Percentiles rank a stretch among this genome's conserved stretches.
phyloP scores from a whole-genome alignment of 2,329 filamentous ascomycete species.

The Cladosporium austrohemisphaericum region DNA sequence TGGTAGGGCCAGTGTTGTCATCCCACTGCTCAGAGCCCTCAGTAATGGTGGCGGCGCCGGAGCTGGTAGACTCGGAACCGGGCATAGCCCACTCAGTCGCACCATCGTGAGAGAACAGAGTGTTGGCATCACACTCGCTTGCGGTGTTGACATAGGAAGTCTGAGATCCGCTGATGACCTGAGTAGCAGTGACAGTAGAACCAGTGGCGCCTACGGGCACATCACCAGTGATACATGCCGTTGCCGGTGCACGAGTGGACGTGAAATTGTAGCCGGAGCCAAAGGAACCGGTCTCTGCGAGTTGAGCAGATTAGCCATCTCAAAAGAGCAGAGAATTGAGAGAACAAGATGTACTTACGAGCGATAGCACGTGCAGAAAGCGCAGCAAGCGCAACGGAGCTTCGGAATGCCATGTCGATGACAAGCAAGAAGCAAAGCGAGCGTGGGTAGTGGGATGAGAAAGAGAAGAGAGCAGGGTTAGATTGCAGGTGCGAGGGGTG shows the following conservation, averaged over 20 bases:
- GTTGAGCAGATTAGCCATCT: no score
- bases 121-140: constrained; percentile 9
- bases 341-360: background rate
- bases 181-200: constrained; percentile 10
- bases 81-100: background rate
- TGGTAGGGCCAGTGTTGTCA: background rate
- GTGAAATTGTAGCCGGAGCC: background rate
- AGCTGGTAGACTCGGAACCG: background rate
- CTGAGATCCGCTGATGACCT: background rate
- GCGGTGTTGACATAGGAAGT: constrained; percentile 12
- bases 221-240: constrained; percentile 4
- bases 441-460: background rate
- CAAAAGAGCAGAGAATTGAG: no score
- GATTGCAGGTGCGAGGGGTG: background rate
- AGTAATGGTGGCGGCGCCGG: background rate
- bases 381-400: constrained; percentile 4
- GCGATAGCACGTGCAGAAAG: constrained; percentile 5
- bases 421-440: background rate
- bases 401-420: constrained; percentile 9
- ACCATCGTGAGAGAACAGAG: background rate
- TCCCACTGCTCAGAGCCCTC: no score
- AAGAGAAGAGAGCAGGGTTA: background rate
- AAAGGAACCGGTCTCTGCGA: background rate
- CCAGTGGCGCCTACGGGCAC: constrained; percentile 1
- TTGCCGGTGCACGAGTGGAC: background rate